A percentile compares a stretch with the other conserved stretches of the same genome.
phyloP scores from a whole-genome alignment of 2,329 filamentous ascomycete species.

The Talaromyces pinophilus region DNA sequence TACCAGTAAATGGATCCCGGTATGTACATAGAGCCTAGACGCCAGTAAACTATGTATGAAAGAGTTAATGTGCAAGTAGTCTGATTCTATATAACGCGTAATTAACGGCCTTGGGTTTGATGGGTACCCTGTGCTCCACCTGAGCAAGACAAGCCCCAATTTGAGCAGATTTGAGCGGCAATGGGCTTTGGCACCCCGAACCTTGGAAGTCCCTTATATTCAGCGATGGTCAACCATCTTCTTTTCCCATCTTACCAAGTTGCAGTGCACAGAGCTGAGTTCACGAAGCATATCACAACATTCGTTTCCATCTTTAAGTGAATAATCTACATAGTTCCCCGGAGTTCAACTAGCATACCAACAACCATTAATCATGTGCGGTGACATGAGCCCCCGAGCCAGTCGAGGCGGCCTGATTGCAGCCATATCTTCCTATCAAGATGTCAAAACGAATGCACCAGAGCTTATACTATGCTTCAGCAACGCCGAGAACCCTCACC shows the following conservation, averaged over 20 bases:
- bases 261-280: too few species aligned
- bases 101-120: background rate
- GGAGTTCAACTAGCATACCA: background rate
- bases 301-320: too few species aligned
- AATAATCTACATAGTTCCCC: background rate
- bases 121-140: slow-evolving; percentile 11
- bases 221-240: too few species aligned
- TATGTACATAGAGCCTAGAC: too few species aligned
- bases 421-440: background rate
- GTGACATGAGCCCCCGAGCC: slow-evolving; percentile 5
- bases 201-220: background rate
- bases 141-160: background rate
- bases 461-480: background rate
- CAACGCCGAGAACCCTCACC: background rate
- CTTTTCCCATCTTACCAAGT: too few species aligned
- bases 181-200: background rate
- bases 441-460: background rate
- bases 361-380: background rate
- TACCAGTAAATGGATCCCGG: background rate
- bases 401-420: slow-evolving; percentile 9
- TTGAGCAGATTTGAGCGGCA: slow-evolving; percentile 16
- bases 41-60: too few species aligned
- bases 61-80: background rate
- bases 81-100: background rate
- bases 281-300: too few species aligned